Conservation (phyloP, 441 rosid species). For the Monsonia emarginata region DNA sequence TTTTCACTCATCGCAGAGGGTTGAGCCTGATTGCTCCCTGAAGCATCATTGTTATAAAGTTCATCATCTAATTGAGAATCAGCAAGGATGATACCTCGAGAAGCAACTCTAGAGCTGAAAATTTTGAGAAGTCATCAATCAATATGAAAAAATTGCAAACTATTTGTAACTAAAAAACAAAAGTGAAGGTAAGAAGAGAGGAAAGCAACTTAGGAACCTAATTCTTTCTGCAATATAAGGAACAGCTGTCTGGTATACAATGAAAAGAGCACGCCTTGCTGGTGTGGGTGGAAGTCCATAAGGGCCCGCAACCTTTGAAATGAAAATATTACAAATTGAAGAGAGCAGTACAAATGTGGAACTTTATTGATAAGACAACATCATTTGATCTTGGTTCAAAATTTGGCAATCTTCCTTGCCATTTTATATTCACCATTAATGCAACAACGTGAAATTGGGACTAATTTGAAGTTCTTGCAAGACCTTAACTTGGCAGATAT, state of each 20-base stretch:
- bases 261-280: conserved; percentile 79
- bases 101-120: conserved; percentile 65
- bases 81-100: conserved; percentile 52
- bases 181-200: not conserved
- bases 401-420: not conserved
- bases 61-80: conserved; percentile 56
- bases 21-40: conserved; percentile 27
- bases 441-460: not conserved
- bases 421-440: not conserved
- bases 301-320: conserved; percentile 59
- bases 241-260: conserved; percentile 62
- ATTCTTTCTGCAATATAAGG: conserved; percentile 83
- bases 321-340: conserved; percentile 1
- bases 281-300: conserved; percentile 81
- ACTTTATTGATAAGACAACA: not conserved
- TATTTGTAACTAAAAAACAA: not conserved
- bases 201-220: conserved; percentile 33
- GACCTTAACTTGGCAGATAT: not conserved
- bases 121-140: conserved; percentile 1
- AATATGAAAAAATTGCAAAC: not conserved
- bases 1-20: conserved; percentile 25
- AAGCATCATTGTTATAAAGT: conserved; percentile 15
- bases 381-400: not conserved
- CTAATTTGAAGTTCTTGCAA: not conserved
- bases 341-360: not conserved